A percentile compares a stretch with the other conserved stretches of the same genome.
These are phyloP conservation scores for Phytophthora colocasiae DNA, from an alignment of 352 stramenopile species.

Conservation along the genomic window DNA sequence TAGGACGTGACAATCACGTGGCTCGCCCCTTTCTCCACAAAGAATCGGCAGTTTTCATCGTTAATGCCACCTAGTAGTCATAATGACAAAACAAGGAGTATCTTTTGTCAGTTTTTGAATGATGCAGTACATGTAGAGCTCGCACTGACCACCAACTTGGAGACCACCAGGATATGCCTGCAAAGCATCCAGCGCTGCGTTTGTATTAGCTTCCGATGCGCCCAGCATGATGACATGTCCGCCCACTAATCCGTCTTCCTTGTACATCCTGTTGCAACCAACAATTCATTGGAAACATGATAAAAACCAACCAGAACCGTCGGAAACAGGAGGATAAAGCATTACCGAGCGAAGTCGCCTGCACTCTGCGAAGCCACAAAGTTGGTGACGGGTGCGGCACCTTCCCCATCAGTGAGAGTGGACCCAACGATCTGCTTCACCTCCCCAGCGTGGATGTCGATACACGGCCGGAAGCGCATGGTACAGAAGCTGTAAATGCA, in stretches of 20 bases:
- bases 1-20: constrained; percentile 99
- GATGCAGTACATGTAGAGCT: neutral
- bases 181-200: constrained; percentile 89
- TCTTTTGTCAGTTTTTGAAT: neutral
- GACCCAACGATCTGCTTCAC: constrained; percentile 99
- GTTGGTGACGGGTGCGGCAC: constrained; percentile 85
- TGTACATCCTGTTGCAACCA: constrained; percentile 86
- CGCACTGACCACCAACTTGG: constrained; percentile 92
- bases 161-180: constrained; percentile 91
- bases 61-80: constrained; percentile 82
- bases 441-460: constrained; percentile 97
- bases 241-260: constrained; percentile 87
- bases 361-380: constrained; percentile 88
- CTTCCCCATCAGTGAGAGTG: constrained; percentile 92
- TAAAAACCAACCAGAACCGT: constrained; percentile 5
- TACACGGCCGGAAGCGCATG: constrained; percentile 98
- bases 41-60: constrained; percentile 93
- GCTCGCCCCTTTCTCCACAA: constrained; percentile 95
- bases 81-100: constrained; percentile 5
- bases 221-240: constrained; percentile 99
- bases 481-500: constrained; percentile 19
- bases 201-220: constrained; percentile 90
- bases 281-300: constrained; percentile 3
- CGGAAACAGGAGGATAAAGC: neutral
- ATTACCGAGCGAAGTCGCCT: constrained; percentile 74